A percentile compares a stretch with the other conserved stretches of the same genome.
These are phyloP conservation scores for Fonsecaea monophora DNA, from an alignment of 2,329 filamentous ascomycete genomes.

Conservation along the genomic window DNA sequence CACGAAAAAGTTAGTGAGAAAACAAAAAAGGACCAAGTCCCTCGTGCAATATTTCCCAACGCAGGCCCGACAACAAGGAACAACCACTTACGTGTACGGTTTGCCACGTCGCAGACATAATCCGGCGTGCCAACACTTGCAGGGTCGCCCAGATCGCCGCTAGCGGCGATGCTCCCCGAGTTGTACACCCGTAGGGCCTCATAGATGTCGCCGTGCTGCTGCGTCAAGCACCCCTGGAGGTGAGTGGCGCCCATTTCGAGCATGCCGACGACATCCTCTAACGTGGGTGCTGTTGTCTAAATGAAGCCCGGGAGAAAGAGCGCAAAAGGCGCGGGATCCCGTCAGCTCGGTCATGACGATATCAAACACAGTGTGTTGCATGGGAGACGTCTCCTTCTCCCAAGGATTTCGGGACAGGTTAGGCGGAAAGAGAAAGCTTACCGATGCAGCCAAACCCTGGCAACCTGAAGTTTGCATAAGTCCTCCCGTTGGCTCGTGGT, in stretches of 20 bases:
- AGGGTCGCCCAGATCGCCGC: neutral
- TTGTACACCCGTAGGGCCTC: conserved; percentile 8
- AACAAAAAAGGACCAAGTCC: neutral
- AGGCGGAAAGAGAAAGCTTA: neutral
- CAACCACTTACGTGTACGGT: neutral
- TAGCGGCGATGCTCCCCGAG: neutral
- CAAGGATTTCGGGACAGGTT: neutral
- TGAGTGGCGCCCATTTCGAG: neutral
- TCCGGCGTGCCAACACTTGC: neutral
- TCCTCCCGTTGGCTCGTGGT: neutral
- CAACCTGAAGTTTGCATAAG: neutral
- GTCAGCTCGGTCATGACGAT: too few relatives aligned
- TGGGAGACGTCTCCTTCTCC: too few relatives aligned
- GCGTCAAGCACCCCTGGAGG: neutral
- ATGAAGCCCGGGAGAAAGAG: neutral
- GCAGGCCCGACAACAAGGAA: neutral
- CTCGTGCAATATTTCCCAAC: too few relatives aligned
- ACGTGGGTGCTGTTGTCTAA: neutral
- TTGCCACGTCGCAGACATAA: neutral
- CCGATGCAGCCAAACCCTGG: neutral
- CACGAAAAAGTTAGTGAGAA: too few relatives aligned
- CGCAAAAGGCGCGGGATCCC: neutral
- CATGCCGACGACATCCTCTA: neutral
- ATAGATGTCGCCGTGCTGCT: neutral
- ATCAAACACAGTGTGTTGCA: too few relatives aligned